Conservation (phyloP, 2,329 filamentous ascomycete genomes). For the Alternaria sp. region DNA sequence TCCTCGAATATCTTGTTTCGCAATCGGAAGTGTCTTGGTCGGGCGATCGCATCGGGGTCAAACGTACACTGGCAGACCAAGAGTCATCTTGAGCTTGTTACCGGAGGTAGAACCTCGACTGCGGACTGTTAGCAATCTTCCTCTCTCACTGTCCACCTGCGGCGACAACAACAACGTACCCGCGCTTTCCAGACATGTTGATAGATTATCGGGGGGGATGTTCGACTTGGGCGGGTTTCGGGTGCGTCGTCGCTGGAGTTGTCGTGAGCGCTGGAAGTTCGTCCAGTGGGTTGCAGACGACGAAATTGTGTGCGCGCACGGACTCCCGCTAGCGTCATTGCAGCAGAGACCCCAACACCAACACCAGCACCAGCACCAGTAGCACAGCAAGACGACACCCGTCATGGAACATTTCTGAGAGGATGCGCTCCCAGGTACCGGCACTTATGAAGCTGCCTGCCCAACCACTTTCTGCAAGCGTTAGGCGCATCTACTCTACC, state of each 20-base stretch:
- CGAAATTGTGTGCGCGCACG: slow-evolving; percentile 8
- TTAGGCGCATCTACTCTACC: too few species aligned
- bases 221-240: slow-evolving; percentile 23
- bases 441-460: not conserved
- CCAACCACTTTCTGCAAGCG: too few species aligned
- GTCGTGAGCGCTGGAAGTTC: slow-evolving; percentile 21
- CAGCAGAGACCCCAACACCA: slow-evolving; percentile 1
- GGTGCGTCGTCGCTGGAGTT: slow-evolving; percentile 27
- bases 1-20: slow-evolving; percentile 20
- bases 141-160: not conserved
- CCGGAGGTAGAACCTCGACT: slow-evolving; percentile 88
- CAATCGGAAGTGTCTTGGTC: slow-evolving; percentile 6
- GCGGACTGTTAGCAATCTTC: slow-evolving; percentile 38
- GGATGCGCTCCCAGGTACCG: not conserved
- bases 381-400: too few species aligned
- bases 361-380: not conserved
- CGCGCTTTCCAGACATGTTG: slow-evolving; percentile 28
- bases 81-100: slow-evolving; percentile 99
- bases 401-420: too few species aligned
- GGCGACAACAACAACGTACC: slow-evolving; percentile 11
- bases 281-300: slow-evolving; percentile 9
- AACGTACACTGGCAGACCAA: slow-evolving; percentile 99
- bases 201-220: slow-evolving; percentile 21
- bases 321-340: slow-evolving; percentile 1
- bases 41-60: slow-evolving; percentile 29